Base-by-base conservation (phyloP, 768 basidiomycete species). In the Coprinellus micaceus region DNA sequence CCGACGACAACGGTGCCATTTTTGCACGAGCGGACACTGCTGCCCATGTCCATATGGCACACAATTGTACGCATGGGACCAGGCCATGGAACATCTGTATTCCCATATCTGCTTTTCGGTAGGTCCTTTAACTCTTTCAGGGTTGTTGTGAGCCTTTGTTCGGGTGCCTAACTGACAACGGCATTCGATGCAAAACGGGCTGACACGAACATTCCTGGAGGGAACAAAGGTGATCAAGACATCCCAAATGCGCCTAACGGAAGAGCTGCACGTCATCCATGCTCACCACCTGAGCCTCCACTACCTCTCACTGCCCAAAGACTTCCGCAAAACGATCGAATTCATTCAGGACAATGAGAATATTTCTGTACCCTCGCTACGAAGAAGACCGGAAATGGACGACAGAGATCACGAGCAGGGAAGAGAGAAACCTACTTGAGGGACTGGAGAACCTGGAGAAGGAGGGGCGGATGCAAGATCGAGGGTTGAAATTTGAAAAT, bases 241-340 rank as follows among this genome's bases (percentile, higher is more conserved):
- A 12, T 66, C 69, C 10, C 70, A 77, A 46, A 72, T 75, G 65
- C 62, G 59, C 17, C 73, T 82, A 21, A 83, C 84, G 2, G 77
- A 71, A 15, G 76, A 81, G 49, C 71, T 86, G 40, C 82, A 86
- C 58, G 70, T 81, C 59, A 73, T 86, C 56, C 81, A 80, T 33
- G 84, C 84, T 0, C 83, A 85, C 58, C 76, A 80, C 29, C n/a
- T n/a, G n/a, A n/a, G n/a, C n/a, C 72, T 86, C 2, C 81, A 83
- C 66, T 83, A 85, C 64, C 69, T 72, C 6, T 77, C 79, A 9
- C 74, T 86, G 15, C 71, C 85, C 4, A 72, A 77, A 15, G 81
- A 84, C 57, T 84, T 84, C 59, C 64, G 63, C 6, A 81, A 83
- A 61, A 73, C 81, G 2, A 76, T 85, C 36, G 17, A 59, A 1